phyloP scores from a whole-genome alignment of 768 basidiomycete genomes.

The Mycena amicta region DNA sequence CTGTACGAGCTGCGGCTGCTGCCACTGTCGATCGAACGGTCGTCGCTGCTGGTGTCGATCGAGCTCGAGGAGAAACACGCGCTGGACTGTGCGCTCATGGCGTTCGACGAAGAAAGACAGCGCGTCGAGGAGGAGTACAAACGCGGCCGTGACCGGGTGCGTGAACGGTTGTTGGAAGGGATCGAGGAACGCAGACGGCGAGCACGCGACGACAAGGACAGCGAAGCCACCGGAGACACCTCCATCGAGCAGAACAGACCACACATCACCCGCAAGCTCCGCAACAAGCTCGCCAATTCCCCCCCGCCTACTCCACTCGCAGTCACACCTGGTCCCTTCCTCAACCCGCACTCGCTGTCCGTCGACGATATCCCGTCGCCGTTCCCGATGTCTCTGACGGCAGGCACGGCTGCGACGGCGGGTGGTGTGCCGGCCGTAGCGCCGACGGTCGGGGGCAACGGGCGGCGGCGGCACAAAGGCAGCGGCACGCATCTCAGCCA shows the following conservation, averaged over 20 bases:
- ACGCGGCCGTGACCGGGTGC: conserved; percentile 70
- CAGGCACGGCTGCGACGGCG: conserved; percentile 32
- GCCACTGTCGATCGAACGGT: conserved; percentile 75
- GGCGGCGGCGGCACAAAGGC: conserved; percentile 55
- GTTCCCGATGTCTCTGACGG: conserved; percentile 74
- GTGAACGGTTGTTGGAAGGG: conserved; percentile 79
- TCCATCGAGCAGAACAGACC: conserved; percentile 77
- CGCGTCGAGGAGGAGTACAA: conserved; percentile 84
- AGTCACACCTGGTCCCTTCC: conserved; percentile 68
- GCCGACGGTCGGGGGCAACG: conserved; percentile 38
- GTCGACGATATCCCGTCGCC: conserved; percentile 88
- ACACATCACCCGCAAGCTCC: conserved; percentile 82
- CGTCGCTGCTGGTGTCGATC: conserved; percentile 68
- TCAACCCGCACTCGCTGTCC: conserved; percentile 82
- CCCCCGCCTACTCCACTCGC: conserved; percentile 79
- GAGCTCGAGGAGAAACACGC: conserved; percentile 69
- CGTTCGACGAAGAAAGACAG: conserved; percentile 78
- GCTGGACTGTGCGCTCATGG: conserved; percentile 65
- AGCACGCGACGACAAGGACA: conserved; percentile 87
- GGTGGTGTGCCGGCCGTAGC: conserved; percentile 33
- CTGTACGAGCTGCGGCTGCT: conserved; percentile 74
- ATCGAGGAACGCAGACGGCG: conserved; percentile 79
- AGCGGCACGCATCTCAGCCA: conserved; percentile 57
- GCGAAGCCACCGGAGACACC: conserved; percentile 79
- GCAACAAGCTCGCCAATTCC: conserved; percentile 78